These are phyloP conservation scores for Talaromyces sp. DNA, from an alignment of 2,329 filamentous ascomycete genomes.

Conservation along the genomic window DNA sequence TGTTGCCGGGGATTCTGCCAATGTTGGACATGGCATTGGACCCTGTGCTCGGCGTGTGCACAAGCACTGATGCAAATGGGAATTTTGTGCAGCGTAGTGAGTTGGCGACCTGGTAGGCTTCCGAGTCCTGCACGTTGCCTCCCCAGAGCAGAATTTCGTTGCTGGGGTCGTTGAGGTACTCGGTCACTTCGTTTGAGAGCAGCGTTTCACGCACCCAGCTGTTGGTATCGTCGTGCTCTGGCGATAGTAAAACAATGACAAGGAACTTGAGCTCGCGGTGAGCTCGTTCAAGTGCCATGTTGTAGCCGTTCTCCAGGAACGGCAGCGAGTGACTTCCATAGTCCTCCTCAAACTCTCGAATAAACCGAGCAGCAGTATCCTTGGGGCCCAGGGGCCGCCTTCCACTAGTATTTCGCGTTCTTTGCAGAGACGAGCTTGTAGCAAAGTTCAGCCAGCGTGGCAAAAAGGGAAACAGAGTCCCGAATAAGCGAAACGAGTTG, in stretches of 20 bases:
- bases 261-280: slow-evolving; percentile 90
- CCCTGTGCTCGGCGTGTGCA: slow-evolving; percentile 78
- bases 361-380: slow-evolving; percentile 83
- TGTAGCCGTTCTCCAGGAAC: slow-evolving; percentile 84
- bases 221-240: slow-evolving; percentile 89
- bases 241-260: slow-evolving; percentile 79
- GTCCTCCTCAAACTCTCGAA: slow-evolving; percentile 91
- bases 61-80: slow-evolving; percentile 80
- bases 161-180: slow-evolving; percentile 66
- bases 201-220: slow-evolving; percentile 79
- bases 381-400: slow-evolving; percentile 74
- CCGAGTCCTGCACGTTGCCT: slow-evolving; percentile 85
- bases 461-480: slow-evolving; percentile 75
- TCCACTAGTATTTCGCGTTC: slow-evolving; percentile 57
- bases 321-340: slow-evolving; percentile 65
- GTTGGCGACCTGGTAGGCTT: slow-evolving; percentile 87
- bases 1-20: slow-evolving; percentile 69
- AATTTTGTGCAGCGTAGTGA: slow-evolving; percentile 88
- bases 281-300: slow-evolving; percentile 81
- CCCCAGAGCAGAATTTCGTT: slow-evolving; percentile 88
- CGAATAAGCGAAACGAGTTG: slow-evolving; percentile 62
- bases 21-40: slow-evolving; percentile 87
- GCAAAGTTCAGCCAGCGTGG: slow-evolving; percentile 53
- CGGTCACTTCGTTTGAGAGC: slow-evolving; percentile 65
- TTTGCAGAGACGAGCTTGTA: slow-evolving; percentile 40